Base-by-base conservation (phyloP, 768 basidiomycete species). In the Lactarius hatsudake region DNA sequence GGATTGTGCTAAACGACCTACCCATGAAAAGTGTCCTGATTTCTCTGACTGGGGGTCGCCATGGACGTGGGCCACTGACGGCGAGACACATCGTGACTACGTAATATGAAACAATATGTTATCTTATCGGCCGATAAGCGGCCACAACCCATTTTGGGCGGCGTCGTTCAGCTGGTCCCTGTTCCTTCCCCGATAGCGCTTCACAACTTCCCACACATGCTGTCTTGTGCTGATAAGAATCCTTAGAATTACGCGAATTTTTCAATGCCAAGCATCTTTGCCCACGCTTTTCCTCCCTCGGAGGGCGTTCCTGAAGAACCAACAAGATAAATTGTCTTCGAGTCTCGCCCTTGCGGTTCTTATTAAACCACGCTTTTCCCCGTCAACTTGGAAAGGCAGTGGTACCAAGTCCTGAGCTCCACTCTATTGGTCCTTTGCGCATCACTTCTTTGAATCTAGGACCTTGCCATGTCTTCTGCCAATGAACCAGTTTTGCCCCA, bases 401-500 rank as follows among this genome's bases (percentile, higher is more conserved):
- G n/a, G 56, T 36, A 9, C 30, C 28, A 53, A 12, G 30, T 42
- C 40, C 32, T 17, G 13, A 23, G 34, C 20, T 6, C 51, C 23
- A 45, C 60, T 61, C 32, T 54, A 36, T n/a, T 26, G 34, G 34
- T 32, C 54, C 9, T 20, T 10, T 8, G 30, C 15, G 34, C 56
- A 42, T 61, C 43, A n/a, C 42, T 13, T 57, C 34, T 30, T 28
- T 34, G 30, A n/a, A 30, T n/a, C 42, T 26, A 30, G 30, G 18
- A 2, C 18, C n/a, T 20, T 8, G 42, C 42, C 23, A 72, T 72
- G 72, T 69, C 72, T 65, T 69, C 74, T 68, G 62, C 72, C 32
- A 69, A 71, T 66, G 72, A 73, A 26, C 76, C 78, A 1, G 77
- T 88, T 30, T 81, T 93, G 60, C 91, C 91, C 28, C 88, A 91